Evolutionary conservation across 768 basidiomycete genomes (phyloP).

Genomic region (Leccinum aurantiacum): DNA sequence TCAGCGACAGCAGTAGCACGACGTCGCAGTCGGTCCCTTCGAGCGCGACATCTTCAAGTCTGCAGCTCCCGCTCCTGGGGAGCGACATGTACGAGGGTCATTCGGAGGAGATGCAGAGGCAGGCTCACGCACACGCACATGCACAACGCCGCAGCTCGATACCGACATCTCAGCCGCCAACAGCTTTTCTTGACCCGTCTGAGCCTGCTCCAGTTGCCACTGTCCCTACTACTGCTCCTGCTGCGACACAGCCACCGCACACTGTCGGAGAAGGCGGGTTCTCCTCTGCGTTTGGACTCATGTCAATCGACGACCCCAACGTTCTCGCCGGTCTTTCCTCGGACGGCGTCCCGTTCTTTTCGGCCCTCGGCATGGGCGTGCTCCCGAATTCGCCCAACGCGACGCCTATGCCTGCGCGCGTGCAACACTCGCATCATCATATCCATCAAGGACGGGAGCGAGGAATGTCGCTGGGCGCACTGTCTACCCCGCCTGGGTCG

Average conservation of each 20-base stretch:
- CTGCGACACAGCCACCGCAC: slow-evolving; percentile 14
- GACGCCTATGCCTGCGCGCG: slow-evolving; percentile 45
- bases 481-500: slow-evolving; percentile 33
- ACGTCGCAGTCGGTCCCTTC: slow-evolving; percentile 48
- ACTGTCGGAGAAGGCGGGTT: slow-evolving; percentile 41
- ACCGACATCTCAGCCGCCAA: slow-evolving; percentile 13
- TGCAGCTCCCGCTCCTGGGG: slow-evolving; percentile 46
- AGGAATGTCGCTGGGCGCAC: slow-evolving; percentile 25
- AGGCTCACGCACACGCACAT: slow-evolving; percentile 3
- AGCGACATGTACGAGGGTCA: slow-evolving; percentile 30
- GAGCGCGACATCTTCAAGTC: slow-evolving; percentile 51
- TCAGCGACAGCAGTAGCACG: slow-evolving; percentile 45
- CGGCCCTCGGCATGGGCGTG: slow-evolving; percentile 26
- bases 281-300: slow-evolving; percentile 67
- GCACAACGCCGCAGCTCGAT: slow-evolving; percentile 16
- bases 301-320: slow-evolving; percentile 74
- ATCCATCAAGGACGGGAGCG: slow-evolving; percentile 21
- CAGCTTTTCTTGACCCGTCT: slow-evolving; percentile 3
- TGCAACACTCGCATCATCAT: slow-evolving; percentile 20
- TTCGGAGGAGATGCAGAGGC: slow-evolving; percentile 29
- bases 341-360: slow-evolving; percentile 67
- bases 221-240: background rate
- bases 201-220: background rate
- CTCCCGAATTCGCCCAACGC: slow-evolving; percentile 43
- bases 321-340: slow-evolving; percentile 60